Conservation (phyloP, 148 eudicot genomes). For the Persicaria maculosa region DNA sequence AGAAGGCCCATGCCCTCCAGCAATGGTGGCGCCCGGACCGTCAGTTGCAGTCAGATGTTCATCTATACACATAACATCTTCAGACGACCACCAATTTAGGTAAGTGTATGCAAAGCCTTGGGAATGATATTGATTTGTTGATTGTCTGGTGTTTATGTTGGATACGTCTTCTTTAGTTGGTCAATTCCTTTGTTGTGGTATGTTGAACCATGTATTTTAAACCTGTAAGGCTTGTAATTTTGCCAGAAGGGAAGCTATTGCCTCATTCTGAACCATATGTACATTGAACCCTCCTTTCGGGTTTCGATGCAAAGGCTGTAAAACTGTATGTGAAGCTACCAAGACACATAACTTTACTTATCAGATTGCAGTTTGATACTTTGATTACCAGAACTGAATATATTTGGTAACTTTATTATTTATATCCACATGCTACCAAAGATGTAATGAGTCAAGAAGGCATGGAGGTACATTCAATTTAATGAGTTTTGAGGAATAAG, state of each 20-base stretch:
- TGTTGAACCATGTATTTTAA: neutral
- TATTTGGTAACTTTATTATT: no score
- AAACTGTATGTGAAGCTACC: no score
- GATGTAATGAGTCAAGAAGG: no score
- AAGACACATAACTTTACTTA: neutral
- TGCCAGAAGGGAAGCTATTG: no score
- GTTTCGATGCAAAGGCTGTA: no score
- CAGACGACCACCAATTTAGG: neutral
- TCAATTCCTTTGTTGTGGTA: neutral
- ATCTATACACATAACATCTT: slow-evolving; percentile 26
- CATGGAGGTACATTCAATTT: no score
- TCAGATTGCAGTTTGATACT: neutral
- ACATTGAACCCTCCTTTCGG: no score
- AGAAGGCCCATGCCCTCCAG: slow-evolving; percentile 68
- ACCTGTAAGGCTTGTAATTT: neutral
- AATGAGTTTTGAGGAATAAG: no score
- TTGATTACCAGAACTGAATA: neutral
- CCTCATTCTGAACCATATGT: no score
- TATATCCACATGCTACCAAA: neutral
- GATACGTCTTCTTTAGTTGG: neutral
- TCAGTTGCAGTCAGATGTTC: slow-evolving; percentile 36
- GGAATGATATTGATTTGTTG: neutral
- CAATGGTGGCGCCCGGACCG: slow-evolving; percentile 84
- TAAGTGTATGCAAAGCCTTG: no score
- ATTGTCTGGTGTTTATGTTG: neutral